phyloP scores from a whole-genome alignment of 805 yeast species.

The Schwanniomyces polymorphus region DNA sequence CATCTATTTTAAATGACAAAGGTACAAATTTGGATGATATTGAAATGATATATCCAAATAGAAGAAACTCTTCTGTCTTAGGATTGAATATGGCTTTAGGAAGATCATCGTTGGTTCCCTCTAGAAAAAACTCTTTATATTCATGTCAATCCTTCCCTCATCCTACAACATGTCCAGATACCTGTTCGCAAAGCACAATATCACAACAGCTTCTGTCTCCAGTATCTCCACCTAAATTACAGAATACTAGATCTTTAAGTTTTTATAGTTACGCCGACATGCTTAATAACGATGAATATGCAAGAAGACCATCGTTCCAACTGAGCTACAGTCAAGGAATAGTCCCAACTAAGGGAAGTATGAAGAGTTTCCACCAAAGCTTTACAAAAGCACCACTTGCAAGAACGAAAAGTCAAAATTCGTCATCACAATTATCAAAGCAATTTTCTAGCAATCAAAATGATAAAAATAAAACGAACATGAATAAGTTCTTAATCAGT shows the following conservation, averaged over 20 bases:
- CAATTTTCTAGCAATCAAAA: slow-evolving; percentile 14
- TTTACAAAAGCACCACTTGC: slow-evolving; percentile 9
- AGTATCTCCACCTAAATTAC: slow-evolving; percentile 40
- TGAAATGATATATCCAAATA: slow-evolving; percentile 62
- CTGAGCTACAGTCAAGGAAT: slow-evolving; percentile 16
- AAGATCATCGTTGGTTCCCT: slow-evolving; percentile 32
- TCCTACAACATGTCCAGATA: not conserved
- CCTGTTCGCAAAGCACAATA: not conserved
- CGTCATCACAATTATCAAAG: slow-evolving; percentile 21
- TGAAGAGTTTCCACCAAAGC: not conserved
- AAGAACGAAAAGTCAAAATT: slow-evolving; percentile 7
- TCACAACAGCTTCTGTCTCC: slow-evolving; percentile 21
- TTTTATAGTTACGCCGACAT: slow-evolving; percentile 83
- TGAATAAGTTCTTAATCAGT: slow-evolving; percentile 20
- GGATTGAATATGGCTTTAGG: slow-evolving; percentile 51
- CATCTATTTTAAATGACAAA: slow-evolving; percentile 63
- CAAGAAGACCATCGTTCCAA: slow-evolving; percentile 60
- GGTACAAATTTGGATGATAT: slow-evolving; percentile 64
- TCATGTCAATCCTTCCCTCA: slow-evolving; percentile 19
- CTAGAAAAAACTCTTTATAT: slow-evolving; percentile 36
- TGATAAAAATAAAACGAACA: not conserved
- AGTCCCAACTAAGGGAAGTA: slow-evolving; percentile 1
- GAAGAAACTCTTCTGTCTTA: slow-evolving; percentile 56
- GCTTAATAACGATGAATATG: slow-evolving; percentile 64
- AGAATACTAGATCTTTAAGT: slow-evolving; percentile 37